Evolutionary conservation across 768 basidiomycete genomes (phyloP).

Genomic region (Brasilioporus rufonigricans): DNA sequence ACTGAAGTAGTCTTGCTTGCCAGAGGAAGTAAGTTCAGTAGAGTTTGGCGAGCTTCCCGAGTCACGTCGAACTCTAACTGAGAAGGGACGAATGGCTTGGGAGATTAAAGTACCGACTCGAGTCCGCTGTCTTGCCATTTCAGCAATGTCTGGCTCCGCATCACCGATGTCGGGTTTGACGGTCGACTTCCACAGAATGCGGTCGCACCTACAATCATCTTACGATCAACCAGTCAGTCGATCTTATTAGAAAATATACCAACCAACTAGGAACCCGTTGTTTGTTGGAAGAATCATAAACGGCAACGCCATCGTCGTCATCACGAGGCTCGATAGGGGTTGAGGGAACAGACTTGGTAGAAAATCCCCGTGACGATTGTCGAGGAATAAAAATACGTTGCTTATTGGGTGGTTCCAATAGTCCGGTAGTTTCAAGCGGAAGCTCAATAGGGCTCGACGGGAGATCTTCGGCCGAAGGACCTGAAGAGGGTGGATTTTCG

Average conservation of each 20-base stretch:
- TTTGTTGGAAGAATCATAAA: conserved; percentile 81
- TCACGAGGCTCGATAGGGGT: conserved; percentile 36
- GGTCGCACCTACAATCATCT: conserved; percentile 64
- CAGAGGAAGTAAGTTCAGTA: conserved; percentile 16
- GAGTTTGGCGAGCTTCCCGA: conserved; percentile 33
- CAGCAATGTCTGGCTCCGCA: conserved; percentile 37
- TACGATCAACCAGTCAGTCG: conserved; percentile 1
- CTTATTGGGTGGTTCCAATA: conserved; percentile 22
- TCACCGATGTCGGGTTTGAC: conserved; percentile 48
- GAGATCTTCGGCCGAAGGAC: conserved; percentile 25
- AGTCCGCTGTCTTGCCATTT: conserved; percentile 37
- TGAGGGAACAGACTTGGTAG: conserved; percentile 28
- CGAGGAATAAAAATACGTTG: conserved; percentile 23
- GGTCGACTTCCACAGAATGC: conserved; percentile 80
- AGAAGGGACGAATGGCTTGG: conserved; percentile 50
- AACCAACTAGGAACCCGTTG: conserved; percentile 84
- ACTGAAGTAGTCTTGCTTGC: conserved; percentile 24
- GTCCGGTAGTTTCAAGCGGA: not conserved
- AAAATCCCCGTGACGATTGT: conserved; percentile 28
- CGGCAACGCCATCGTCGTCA: conserved; percentile 51
- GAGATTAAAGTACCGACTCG: conserved; percentile 54
- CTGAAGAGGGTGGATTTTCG: conserved; percentile 25
- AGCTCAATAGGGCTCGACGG: conserved; percentile 21
- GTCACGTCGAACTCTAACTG: conserved; percentile 37
- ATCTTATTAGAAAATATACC: conserved; percentile 21